These are phyloP conservation scores for Vanderwaltozyma verrucispora DNA, from an alignment of 805 yeast genomes.

Conservation along the genomic window DNA sequence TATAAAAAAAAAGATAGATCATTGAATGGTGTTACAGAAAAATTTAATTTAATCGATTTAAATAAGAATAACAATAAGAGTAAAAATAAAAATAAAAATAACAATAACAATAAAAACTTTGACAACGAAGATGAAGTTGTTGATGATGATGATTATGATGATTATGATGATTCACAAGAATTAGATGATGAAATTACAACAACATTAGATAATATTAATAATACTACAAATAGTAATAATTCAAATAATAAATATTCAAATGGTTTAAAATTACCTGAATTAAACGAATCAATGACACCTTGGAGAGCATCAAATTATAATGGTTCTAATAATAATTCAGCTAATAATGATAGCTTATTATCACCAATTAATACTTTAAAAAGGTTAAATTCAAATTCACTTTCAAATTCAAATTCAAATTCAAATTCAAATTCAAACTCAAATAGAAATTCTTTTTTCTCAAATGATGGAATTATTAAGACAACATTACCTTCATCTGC, in stretches of 20 bases:
- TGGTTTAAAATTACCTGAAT: conserved; percentile 21
- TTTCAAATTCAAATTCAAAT: background rate
- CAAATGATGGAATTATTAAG: conserved; percentile 7
- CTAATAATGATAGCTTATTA: conserved; percentile 11
- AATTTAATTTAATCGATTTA: too few relatives aligned
- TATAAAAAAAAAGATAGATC: too few relatives aligned
- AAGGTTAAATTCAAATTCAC: conserved; percentile 7
- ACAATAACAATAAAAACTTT: too few relatives aligned
- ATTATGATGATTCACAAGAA: too few relatives aligned
- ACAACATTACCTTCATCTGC: conserved; percentile 7
- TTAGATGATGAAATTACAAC: too few relatives aligned
- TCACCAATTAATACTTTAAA: conserved; percentile 15
- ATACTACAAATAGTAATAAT: conserved; percentile 11
- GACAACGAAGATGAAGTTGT: too few relatives aligned
- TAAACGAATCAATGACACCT: conserved; percentile 29
- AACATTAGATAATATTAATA: too few relatives aligned
- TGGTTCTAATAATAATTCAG: background rate
- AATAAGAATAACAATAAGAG: too few relatives aligned
- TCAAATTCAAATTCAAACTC: background rate
- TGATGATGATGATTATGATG: too few relatives aligned
- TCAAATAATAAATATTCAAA: conserved; percentile 6
- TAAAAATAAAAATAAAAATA: too few relatives aligned
- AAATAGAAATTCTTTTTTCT: conserved; percentile 12
- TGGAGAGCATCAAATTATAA: conserved; percentile 20
- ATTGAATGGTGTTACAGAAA: too few relatives aligned